Conservation (phyloP, 1,284 basidiomycete genomes). For the Trichosporon asahii region DNA sequence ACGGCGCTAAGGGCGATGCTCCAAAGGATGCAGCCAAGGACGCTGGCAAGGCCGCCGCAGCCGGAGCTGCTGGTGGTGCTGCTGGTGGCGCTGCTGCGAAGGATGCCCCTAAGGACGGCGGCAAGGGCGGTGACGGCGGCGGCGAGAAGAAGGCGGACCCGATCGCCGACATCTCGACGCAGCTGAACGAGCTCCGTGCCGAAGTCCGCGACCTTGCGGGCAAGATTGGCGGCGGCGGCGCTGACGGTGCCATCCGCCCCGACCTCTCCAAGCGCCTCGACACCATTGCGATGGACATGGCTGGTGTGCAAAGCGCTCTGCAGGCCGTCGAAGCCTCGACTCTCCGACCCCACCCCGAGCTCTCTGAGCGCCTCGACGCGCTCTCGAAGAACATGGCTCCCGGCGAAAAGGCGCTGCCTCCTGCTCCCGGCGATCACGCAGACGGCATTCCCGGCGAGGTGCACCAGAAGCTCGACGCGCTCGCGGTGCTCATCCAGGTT, state of each 20-base stretch:
- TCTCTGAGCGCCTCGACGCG: neutral
- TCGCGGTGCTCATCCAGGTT: slow-evolving; percentile 40
- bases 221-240: slow-evolving; percentile 14
- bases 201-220: slow-evolving; percentile 9
- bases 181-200: neutral
- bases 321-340: slow-evolving; percentile 1
- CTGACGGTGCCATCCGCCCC: neutral
- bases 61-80: neutral
- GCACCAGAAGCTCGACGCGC: slow-evolving; percentile 42
- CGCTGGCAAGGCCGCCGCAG: neutral
- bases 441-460: slow-evolving; percentile 26
- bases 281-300: slow-evolving; percentile 14
- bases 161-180: neutral
- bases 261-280: slow-evolving; percentile 13
- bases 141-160: neutral
- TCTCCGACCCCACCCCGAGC: neutral
- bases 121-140: neutral
- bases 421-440: slow-evolving; percentile 1
- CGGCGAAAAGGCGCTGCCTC: slow-evolving; percentile 14
- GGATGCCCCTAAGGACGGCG: slow-evolving; percentile 2
- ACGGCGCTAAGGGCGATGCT: neutral
- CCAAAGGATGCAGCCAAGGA: neutral
- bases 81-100: neutral
- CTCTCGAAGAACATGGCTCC: slow-evolving; percentile 14
- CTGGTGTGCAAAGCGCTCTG: slow-evolving; percentile 13